Conservation (phyloP, 2,329 filamentous ascomycete species). For the Exophiala calicioides region DNA sequence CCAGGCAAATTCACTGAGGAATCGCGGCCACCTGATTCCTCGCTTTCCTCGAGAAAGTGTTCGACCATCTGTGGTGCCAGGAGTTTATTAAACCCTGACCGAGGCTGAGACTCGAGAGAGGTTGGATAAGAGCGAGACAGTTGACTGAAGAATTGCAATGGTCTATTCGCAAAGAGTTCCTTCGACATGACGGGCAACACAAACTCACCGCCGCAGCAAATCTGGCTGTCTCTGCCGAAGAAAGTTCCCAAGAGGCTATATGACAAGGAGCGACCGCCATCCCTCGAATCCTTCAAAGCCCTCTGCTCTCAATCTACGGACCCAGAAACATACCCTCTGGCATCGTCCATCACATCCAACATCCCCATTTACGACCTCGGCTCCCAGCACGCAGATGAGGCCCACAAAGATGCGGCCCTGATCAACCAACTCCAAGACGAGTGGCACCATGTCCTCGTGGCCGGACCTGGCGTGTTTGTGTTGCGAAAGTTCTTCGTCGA, state of each 20-base stretch:
- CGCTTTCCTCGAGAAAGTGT: too few species aligned
- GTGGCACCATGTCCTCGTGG: constrained; percentile 59
- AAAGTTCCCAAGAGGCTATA: constrained; percentile 20
- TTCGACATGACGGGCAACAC: too few species aligned
- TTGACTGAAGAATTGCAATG: too few species aligned
- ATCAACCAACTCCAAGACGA: constrained; percentile 57
- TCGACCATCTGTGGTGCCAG: too few species aligned
- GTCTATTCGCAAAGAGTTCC: too few species aligned
- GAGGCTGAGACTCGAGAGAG: too few species aligned
- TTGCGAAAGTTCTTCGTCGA: constrained; percentile 54
- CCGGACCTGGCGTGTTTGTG: constrained; percentile 62
- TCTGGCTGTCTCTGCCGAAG: too few species aligned
- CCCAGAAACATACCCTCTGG: constrained; percentile 50
- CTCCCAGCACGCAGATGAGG: constrained; percentile 24
- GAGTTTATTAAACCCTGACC: too few species aligned
- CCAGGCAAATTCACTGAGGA: too few species aligned
- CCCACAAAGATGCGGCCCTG: constrained; percentile 35
- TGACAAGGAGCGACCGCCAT: constrained; percentile 35
- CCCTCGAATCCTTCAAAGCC: constrained; percentile 47
- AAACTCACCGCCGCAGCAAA: too few species aligned
- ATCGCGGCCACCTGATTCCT: too few species aligned
- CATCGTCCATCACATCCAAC: constrained; percentile 49
- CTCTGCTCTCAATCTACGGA: constrained; percentile 47
- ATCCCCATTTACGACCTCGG: constrained; percentile 59
- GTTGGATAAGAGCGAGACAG: too few species aligned